Evolutionary conservation across 2,329 filamentous ascomycete species (phyloP).

Genomic region (Aspergillus pseudoglaucus): DNA sequence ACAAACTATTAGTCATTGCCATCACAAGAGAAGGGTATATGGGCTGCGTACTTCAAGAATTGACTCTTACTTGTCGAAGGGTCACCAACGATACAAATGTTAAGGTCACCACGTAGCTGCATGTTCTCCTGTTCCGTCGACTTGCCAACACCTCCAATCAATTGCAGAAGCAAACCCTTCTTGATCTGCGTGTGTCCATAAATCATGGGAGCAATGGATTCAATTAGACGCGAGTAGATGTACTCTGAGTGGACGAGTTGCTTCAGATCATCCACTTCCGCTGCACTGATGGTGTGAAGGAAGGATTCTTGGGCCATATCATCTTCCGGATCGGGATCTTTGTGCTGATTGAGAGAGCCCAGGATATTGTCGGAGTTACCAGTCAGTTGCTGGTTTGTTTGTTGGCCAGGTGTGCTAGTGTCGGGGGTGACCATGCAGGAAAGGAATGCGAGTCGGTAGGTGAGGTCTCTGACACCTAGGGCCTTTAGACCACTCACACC

Average conservation of each 20-base stretch:
- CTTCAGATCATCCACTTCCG: constrained; percentile 87
- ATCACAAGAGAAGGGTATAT: no score
- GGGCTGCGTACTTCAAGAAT: constrained; percentile 65
- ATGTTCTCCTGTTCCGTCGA: constrained; percentile 79
- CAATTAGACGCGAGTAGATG: constrained; percentile 86
- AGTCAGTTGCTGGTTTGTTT: constrained; percentile 60
- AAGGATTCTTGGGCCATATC: constrained; percentile 84
- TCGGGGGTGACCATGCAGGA: constrained; percentile 95
- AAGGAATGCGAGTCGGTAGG: constrained; percentile 92
- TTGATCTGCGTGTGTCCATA: constrained; percentile 98
- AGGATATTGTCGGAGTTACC: constrained; percentile 79
- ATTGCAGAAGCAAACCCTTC: constrained; percentile 86
- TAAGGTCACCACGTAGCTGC: constrained; percentile 93
- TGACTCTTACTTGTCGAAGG: constrained; percentile 96
- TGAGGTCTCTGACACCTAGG: constrained; percentile 88
- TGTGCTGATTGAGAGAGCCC: constrained; percentile 69
- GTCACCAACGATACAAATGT: constrained; percentile 96
- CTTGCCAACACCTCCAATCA: constrained; percentile 95
- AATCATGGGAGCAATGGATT: constrained; percentile 92
- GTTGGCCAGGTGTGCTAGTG: constrained; percentile 69
- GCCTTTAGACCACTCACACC: constrained; percentile 86
- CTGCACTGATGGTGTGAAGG: constrained; percentile 72
- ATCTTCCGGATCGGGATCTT: constrained; percentile 64
- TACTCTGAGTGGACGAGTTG: constrained; percentile 92
- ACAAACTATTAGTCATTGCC: not conserved